phyloP scores from a whole-genome alignment of 495 filamentous ascomycete species.

The Apiosordaria backusii region DNA sequence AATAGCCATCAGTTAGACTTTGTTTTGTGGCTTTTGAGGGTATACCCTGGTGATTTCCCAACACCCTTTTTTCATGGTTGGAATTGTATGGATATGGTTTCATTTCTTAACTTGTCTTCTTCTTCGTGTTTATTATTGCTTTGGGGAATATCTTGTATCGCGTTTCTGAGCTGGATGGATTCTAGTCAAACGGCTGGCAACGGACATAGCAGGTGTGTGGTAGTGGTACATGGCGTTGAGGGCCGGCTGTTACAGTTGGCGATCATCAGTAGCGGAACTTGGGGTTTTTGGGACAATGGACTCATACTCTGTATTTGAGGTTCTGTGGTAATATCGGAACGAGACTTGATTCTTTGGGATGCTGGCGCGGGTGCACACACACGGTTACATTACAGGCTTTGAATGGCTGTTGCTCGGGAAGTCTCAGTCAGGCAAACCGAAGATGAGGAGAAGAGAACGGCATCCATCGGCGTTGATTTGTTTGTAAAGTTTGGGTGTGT shows the following conservation, averaged over 20 bases:
- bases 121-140: neutral
- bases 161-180: neutral
- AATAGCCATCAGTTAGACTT: neutral
- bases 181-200: neutral
- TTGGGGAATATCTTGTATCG: neutral
- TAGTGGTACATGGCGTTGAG: neutral
- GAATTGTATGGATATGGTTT: neutral
- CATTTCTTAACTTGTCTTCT: neutral
- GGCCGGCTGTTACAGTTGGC: neutral
- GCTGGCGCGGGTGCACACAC: neutral
- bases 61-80: constrained; percentile 8
- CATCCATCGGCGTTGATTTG: neutral
- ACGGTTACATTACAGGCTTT: neutral
- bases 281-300: too few relatives aligned
- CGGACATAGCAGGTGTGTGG: neutral
- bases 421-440: neutral
- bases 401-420: neutral
- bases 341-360: neutral
- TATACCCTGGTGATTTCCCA: constrained; percentile 20
- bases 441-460: neutral
- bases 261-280: neutral
- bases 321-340: neutral
- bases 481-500: neutral
- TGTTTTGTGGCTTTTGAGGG: constrained; percentile 10
- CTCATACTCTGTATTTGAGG: neutral